Evolutionary conservation across 164 flowering plant genomes (phyloP).

Genomic region (Echeveria elegans): DNA sequence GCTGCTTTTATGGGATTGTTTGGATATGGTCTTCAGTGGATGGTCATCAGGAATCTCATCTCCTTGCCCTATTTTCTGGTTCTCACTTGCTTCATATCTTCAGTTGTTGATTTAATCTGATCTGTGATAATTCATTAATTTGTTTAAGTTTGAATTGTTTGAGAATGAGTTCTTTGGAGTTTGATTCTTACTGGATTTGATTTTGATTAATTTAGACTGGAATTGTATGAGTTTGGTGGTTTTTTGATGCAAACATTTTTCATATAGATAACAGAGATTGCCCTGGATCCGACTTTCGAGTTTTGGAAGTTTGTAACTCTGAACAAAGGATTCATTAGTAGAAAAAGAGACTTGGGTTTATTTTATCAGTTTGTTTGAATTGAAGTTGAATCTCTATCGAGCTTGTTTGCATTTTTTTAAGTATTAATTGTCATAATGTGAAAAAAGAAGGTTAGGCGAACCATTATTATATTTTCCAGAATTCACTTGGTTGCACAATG

Average conservation of each 20-base stretch:
- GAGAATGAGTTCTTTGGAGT: too few relatives aligned
- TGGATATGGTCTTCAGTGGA: slow-evolving; percentile 90
- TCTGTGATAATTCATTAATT: not conserved
- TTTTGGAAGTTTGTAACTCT: not conserved
- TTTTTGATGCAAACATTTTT: not conserved
- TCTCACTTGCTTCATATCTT: slow-evolving; percentile 2
- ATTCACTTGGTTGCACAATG: not conserved
- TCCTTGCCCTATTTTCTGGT: slow-evolving; percentile 76
- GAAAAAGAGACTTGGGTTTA: not conserved
- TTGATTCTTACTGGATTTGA: too few relatives aligned
- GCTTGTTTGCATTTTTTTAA: too few relatives aligned
- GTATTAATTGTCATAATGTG: too few relatives aligned
- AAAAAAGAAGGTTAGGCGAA: too few relatives aligned
- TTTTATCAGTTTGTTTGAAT: not conserved
- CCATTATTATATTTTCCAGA: too few relatives aligned
- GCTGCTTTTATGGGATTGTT: slow-evolving; percentile 69
- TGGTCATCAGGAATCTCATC: slow-evolving; percentile 42
- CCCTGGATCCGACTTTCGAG: too few relatives aligned
- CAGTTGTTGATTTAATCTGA: not conserved
- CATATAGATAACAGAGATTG: too few relatives aligned
- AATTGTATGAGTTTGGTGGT: not conserved
- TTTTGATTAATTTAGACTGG: too few relatives aligned
- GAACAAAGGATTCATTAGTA: not conserved
- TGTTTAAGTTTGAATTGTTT: not conserved
- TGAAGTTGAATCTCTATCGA: too few relatives aligned